These are phyloP conservation scores for Physocladia obscura DNA, from an alignment of 192 early-diverging fungal species.

Conservation along the genomic window DNA sequence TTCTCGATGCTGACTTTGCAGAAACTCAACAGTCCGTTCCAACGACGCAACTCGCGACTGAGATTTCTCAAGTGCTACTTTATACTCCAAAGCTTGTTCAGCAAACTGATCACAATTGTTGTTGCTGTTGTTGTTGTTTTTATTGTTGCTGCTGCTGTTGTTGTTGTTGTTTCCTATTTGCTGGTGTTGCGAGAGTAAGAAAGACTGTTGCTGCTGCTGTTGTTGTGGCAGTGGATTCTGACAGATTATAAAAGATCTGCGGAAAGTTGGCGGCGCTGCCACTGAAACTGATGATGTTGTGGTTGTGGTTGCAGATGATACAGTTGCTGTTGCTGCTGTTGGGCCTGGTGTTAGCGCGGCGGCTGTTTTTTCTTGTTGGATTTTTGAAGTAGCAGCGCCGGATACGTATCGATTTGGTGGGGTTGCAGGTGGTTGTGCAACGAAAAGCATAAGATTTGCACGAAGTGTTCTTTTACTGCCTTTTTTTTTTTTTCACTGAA, in stretches of 20 bases:
- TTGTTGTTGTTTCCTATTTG: no score
- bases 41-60: conserved; percentile 36
- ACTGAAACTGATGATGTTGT: no score
- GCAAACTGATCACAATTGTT: no score
- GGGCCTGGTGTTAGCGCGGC: neutral
- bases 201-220: neutral
- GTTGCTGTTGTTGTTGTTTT: neutral
- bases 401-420: conserved; percentile 18
- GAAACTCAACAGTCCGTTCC: conserved; percentile 46
- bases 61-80: conserved; percentile 20
- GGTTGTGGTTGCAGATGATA: no score
- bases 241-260: conserved; percentile 21
- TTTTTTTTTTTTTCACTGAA: no score
- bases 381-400: neutral
- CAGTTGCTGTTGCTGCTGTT: no score
- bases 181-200: no score
- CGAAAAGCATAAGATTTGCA: conserved; percentile 21
- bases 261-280: conserved; percentile 10
- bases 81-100: no score
- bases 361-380: neutral
- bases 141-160: neutral
- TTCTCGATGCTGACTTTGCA: conserved; percentile 43
- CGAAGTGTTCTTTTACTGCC: neutral
- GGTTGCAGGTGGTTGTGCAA: conserved; percentile 25
- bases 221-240: neutral